Conservation (phyloP, 441 rosid genomes). For the Corymbia calophylla region DNA sequence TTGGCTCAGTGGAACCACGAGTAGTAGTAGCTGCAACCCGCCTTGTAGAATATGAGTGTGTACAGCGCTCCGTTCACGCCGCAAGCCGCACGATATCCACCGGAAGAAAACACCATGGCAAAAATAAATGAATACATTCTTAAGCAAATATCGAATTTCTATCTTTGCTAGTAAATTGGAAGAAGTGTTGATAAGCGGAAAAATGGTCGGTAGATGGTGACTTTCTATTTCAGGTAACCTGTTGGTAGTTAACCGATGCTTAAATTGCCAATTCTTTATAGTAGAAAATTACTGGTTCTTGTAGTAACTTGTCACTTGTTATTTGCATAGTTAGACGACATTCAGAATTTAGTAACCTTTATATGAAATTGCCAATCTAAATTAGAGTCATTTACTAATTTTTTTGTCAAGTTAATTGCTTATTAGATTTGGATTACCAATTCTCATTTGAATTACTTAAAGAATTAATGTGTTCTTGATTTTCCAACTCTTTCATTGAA, state of each 20-base stretch:
- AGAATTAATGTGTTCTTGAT: neutral
- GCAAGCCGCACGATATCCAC: neutral
- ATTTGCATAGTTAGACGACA: neutral
- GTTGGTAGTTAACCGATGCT: neutral
- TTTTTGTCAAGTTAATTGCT: neutral
- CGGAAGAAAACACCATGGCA: neutral
- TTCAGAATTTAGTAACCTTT: neutral
- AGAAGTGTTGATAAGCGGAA: neutral
- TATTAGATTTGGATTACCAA: neutral
- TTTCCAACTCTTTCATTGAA: neutral
- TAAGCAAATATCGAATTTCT: neutral
- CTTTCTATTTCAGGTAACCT: neutral
- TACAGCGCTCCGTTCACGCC: constrained; percentile 3
- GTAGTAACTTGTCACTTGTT: neutral
- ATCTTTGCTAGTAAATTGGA: neutral
- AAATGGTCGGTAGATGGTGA: neutral
- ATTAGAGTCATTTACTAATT: neutral
- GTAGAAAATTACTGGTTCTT: neutral
- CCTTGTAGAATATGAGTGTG: neutral
- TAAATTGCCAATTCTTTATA: neutral
- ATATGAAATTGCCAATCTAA: neutral
- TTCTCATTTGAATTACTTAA: neutral
- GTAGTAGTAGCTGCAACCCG: neutral
- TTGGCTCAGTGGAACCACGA: constrained; percentile 4
- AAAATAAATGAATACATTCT: neutral